Base-by-base conservation (phyloP, 1,284 basidiomycete genomes). In the Sphagnurus paluster region DNA sequence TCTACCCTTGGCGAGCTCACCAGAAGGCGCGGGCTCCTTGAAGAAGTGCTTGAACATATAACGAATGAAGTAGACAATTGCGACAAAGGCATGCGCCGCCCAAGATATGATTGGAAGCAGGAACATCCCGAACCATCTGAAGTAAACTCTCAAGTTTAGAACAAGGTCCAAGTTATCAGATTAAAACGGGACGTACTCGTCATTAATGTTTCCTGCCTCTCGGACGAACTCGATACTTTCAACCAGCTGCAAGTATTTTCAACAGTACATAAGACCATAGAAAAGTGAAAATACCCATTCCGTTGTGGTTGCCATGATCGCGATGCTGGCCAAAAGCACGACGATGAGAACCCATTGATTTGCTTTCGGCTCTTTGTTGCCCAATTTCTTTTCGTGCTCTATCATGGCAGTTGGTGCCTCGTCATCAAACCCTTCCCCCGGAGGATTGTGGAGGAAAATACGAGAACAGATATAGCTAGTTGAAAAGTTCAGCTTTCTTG, bases 31-130 rank as follows among this genome's bases (percentile, higher is more conserved):
- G 0, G 72, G 69, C 23, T 61, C 60, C 11, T 59, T 62, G 53
- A 72, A 62, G 47, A 69, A 52, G 45, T 66, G 61, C 23, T 59
- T 63, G 41, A 68, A 50, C 29, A 62, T 32, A 43, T 65, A 69
- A 6, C 67, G 70, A 14, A 74, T 16, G 61, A 82, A 82, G 60
- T 72, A 80, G 10, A 74, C 65, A 28, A 79, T 61, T 0, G 81
- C 76, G 24, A 86, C 69, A 11, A 71, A 64, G 30, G 80, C 85
- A 57, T 87, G 83, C 2, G 80, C 83, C 3, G 80, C 77, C 64
- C 83, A 88, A 3, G 84, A 86, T 10, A 85, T 74, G 41, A 87
- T 64, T 0, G 85, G 85, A 1, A 87, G 71, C 5, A 88, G 68
- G 39, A 87, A 71, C 46, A 87, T 65, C 19, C 85, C 85, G 57